phyloP scores from a whole-genome alignment of 495 filamentous ascomycete species.

The Cladorrhinum samala region DNA sequence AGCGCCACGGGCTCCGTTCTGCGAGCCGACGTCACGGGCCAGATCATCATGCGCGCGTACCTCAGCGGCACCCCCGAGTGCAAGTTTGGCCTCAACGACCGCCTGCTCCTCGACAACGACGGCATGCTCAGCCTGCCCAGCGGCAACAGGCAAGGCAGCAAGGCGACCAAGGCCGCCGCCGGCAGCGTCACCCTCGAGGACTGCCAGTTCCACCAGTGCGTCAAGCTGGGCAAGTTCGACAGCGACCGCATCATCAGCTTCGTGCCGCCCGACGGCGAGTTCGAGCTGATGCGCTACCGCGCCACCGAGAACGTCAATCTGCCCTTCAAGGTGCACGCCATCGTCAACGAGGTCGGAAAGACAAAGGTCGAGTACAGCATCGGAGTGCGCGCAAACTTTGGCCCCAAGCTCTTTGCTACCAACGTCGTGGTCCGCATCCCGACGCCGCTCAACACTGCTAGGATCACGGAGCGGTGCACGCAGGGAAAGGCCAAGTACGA shows the following conservation, averaged over 20 bases:
- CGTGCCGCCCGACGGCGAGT: constrained; percentile 95
- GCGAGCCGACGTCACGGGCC: constrained; percentile 93
- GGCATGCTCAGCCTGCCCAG: constrained; percentile 56
- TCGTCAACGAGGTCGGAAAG: constrained; percentile 94
- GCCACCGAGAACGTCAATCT: constrained; percentile 99
- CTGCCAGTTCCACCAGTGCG: constrained; percentile 99
- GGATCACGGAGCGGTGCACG: constrained; percentile 85
- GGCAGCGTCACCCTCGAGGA: constrained; percentile 96
- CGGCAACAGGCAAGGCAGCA: constrained; percentile 65
- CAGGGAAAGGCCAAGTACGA: constrained; percentile 99
- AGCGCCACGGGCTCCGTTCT: constrained; percentile 92
- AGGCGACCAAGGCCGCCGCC: constrained; percentile 89
- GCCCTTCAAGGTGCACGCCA: constrained; percentile 97
- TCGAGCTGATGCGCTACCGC: constrained; percentile 98
- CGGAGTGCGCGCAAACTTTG: constrained; percentile 94
- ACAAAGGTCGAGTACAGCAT: constrained; percentile 99
- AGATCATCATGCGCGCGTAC: constrained; percentile 99
- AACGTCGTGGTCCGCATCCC: constrained; percentile 96
- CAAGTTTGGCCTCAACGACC: constrained; percentile 98
- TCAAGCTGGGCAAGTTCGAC: constrained; percentile 96
- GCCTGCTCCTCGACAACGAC: constrained; percentile 81
- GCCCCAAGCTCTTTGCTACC: constrained; percentile 91
- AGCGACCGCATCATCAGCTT: constrained; percentile 97
- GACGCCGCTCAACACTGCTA: constrained; percentile 92
- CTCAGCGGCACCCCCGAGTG: constrained; percentile 95